A percentile compares a stretch with the other conserved stretches of the same genome.
Conservation (phyloP, 441 rosid species). For the Brassica hybrid region DNA sequence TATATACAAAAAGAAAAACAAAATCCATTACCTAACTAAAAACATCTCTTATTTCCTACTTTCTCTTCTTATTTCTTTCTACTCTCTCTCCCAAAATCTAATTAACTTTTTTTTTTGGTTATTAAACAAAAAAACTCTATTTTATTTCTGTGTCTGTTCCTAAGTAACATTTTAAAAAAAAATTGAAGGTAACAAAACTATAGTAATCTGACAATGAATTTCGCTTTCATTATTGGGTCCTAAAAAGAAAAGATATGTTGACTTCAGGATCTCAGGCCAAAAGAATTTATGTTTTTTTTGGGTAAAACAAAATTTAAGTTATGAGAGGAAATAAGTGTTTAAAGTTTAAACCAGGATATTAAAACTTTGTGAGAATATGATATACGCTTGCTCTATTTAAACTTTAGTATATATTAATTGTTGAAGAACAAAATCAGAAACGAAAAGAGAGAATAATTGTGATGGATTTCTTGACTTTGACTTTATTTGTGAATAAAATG, state of each 20-base stretch:
- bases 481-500: background rate
- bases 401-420: background rate
- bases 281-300: background rate
- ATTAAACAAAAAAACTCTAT: too few species aligned
- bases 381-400: background rate
- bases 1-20: too few species aligned
- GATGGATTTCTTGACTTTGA: background rate
- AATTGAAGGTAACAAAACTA: background rate
- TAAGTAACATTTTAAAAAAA: background rate
- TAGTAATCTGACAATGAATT: background rate
- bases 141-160: background rate
- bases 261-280: slow-evolving; percentile 2
- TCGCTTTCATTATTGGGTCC: background rate
- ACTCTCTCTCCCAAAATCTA: too few species aligned
- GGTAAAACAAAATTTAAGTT: background rate
- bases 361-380: background rate
- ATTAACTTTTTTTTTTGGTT: too few species aligned
- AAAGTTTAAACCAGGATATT: background rate
- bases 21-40: too few species aligned
- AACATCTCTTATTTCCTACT: too few species aligned
- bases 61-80: too few species aligned
- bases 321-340: background rate
- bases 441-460: background rate
- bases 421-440: background rate
- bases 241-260: background rate